Conservation (phyloP, 306 rosid genomes). For the Fragaria vesca region DNA sequence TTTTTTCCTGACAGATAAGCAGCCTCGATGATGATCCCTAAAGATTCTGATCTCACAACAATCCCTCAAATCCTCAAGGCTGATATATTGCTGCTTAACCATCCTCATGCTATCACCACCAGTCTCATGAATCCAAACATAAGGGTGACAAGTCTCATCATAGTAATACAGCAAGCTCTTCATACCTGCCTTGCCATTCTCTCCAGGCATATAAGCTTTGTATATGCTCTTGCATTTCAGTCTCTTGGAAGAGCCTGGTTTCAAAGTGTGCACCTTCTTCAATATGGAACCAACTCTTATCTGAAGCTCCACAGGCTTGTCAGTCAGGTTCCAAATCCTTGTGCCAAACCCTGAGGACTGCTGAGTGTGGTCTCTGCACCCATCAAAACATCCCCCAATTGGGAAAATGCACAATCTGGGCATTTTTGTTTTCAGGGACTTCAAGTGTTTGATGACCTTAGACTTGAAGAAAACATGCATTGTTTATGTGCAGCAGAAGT, state of each 20-base stretch:
- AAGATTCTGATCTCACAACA: constrained; percentile 83
- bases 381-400: constrained; percentile 72
- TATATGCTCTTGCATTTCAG: constrained; percentile 81
- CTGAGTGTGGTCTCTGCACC: constrained; percentile 64
- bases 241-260: constrained; percentile 85
- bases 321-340: constrained; percentile 88
- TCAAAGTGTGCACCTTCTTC: constrained; percentile 75
- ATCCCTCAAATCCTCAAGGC: constrained; percentile 84
- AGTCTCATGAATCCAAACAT: constrained; percentile 78
- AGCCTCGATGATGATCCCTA: constrained; percentile 85
- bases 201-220: constrained; percentile 72
- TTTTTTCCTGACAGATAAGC: constrained; percentile 76
- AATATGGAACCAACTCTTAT: constrained; percentile 89
- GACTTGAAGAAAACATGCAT: constrained; percentile 31
- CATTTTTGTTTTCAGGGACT: constrained; percentile 39
- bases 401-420: constrained; percentile 42
- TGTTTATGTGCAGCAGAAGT: constrained; percentile 13
- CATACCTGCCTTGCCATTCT: constrained; percentile 43
- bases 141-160: constrained; percentile 90
- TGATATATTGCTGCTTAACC: constrained; percentile 87
- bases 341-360: constrained; percentile 72
- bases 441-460: constrained; percentile 28
- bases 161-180: constrained; percentile 76
- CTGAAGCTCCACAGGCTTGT: constrained; percentile 83
- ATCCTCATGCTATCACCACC: constrained; percentile 73